Conservation (phyloP, 108 stramenopile species). For the Aureococcus anophagefferens region DNA sequence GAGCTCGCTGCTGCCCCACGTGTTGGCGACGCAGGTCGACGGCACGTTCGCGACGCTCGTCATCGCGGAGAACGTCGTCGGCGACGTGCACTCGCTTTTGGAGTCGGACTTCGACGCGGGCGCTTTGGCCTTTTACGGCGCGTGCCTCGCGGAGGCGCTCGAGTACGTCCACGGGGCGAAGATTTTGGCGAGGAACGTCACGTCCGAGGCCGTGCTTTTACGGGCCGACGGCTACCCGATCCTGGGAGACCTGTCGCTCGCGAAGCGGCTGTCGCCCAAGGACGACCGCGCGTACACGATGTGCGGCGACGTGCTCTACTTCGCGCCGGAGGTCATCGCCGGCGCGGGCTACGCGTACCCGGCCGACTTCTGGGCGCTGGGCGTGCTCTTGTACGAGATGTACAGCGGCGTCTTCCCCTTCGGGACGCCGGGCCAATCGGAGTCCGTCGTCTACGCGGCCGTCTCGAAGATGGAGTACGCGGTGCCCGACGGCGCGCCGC, state of each 20-base stretch:
- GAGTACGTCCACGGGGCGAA: constrained; percentile 2
- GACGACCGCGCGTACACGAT: constrained; percentile 16
- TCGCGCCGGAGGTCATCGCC: constrained; percentile 20
- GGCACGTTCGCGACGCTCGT: too few relatives aligned
- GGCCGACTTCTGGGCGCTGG: constrained; percentile 22
- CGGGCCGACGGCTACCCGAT: constrained; percentile 41
- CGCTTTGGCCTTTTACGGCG: neutral
- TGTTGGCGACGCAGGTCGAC: too few relatives aligned
- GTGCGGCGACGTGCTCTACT: constrained; percentile 22
- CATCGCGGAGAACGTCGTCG: too few relatives aligned
- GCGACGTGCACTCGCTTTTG: too few relatives aligned
- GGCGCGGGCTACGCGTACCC: constrained; percentile 13
- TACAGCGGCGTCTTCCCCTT: constrained; percentile 14
- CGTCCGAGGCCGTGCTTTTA: constrained; percentile 42
- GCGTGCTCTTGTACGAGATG: constrained; percentile 22
- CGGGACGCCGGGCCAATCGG: constrained; percentile 11
- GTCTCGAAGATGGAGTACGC: constrained; percentile 5
- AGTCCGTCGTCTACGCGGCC: constrained; percentile 16
- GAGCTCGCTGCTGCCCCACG: too few relatives aligned
- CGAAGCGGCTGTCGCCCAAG: constrained; percentile 31
- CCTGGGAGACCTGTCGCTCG: constrained; percentile 46
- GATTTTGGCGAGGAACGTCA: constrained; percentile 3
- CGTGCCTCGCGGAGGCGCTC: constrained; percentile 2
- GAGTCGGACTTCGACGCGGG: too few relatives aligned
- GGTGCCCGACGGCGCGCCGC: too few relatives aligned